Evolutionary conservation across 2,329 filamentous ascomycete genomes (phyloP), one percentile per base, ranked within the genome.

Genomic region (Penicillium polonicum): DNA sequence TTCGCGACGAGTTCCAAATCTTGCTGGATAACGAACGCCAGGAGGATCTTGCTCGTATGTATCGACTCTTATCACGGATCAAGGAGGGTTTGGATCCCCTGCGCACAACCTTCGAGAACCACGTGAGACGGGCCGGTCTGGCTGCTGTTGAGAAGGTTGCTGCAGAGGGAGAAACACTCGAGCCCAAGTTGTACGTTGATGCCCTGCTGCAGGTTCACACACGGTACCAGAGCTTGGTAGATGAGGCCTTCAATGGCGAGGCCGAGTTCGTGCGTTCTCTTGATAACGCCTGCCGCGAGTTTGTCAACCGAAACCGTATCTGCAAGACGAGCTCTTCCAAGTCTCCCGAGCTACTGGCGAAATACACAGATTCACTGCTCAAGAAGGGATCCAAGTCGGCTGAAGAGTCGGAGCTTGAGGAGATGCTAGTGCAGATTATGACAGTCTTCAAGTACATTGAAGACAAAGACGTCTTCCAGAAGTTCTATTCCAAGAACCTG

Each of bases 361-460:
- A 96, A 76, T 97, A 99, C 74, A 91, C 92, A 33, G 94, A 99
- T 74, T 88, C 92, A 10, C 80, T 99, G 33, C 81, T 99, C 51
- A 93, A 94, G 76, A 97, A 96, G 82, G 75, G 91, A 65, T 90
- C 89, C 31, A 95, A 92, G 67, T 91, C 92, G 67, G 91, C 92
- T 15, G 94, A 97, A 72, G 94, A 99, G 72, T 89, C 90, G 33
- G 93, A 99, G 70, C 83, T 97, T 68, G 94, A 99, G 78, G 88
- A 89, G 65, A 89, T 91, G 33, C 80, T 97, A 31, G 87, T 86
- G 21, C 91, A 97, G 74, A 94, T 99, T 69, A 99, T 99, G 94
- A 97, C 93, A 1, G 91, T 99, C 55, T 99, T 99, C 85, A 97
- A 97, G 80, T 99, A 99, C 77, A 97, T 99, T 63, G 94, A 99